Conservation (phyloP, 805 yeast species). For the Ogataea haglerorum region DNA sequence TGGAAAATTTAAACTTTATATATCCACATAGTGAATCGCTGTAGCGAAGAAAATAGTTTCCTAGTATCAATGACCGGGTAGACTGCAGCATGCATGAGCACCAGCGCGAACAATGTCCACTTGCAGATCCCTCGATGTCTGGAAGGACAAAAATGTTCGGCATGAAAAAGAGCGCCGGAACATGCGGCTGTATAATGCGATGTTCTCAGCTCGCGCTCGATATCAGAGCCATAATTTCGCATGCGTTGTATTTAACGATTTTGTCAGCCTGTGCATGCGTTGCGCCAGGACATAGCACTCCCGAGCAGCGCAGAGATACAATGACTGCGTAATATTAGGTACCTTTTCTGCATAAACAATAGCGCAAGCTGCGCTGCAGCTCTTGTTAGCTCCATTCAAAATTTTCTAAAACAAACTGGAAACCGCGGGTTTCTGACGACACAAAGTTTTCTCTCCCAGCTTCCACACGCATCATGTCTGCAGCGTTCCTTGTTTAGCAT, state of each 20-base stretch:
- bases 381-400: not conserved
- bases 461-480: not conserved
- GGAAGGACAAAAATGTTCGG: not conserved
- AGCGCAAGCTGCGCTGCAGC: not conserved
- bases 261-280: too few species aligned
- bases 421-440: not conserved
- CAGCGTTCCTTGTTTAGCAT: not conserved
- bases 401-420: not conserved
- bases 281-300: not conserved
- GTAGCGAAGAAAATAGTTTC: slow-evolving; percentile 2
- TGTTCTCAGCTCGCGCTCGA: not conserved
- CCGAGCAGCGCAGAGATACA: not conserved
- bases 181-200: not conserved
- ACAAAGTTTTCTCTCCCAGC: not conserved
- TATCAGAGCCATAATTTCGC: not conserved
- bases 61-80: not conserved
- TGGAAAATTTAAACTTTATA: slow-evolving; percentile 1
- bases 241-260: too few species aligned
- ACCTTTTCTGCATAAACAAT: not conserved
- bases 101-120: not conserved
- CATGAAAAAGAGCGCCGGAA: not conserved
- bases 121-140: not conserved
- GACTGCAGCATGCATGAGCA: slow-evolving; percentile 1
- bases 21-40: slow-evolving; percentile 1
- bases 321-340: not conserved